Evolutionary conservation across 2,329 filamentous ascomycete genomes (phyloP), one percentile per base, ranked within the genome.

Genomic region (Furcasterigmium furcatum): DNA sequence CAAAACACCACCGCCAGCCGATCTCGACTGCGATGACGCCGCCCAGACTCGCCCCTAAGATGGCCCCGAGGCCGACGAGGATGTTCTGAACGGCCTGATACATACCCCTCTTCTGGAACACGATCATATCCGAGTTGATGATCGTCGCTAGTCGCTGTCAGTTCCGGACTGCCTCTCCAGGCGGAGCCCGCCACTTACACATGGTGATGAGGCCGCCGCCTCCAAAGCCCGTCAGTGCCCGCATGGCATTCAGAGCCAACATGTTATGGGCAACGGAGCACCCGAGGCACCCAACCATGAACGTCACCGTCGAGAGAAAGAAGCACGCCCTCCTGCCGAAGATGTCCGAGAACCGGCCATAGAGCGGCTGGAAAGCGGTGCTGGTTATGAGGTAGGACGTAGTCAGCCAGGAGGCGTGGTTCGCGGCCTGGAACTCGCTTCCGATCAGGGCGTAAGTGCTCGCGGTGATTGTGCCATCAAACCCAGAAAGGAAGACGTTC

Each of bases 131-230:
- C 0, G 80, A 83, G 49, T 84, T 84, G 34, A 77, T 78, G 41
- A 84, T 79, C 48, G 57, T 79, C 49, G 44, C 48, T 45, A 21
- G 14, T 9, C 7, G 7, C 0, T 24, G 40, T 47, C 22, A 51
- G 46, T 24, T 19, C 4, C 7, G 5, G 22, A 5, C 20, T 32
- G n/a, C 2, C 2, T 9, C 9, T 24, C 8, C 3, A 8, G 12
- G 20, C n/a, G n/a, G 7, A 30, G 5, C 1, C 22, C 5, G 35
- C 3, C 4, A 58, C 66, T 51, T 69, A 80, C 80, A 83, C 81
- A 88, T 86, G 0, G 84, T 84, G 64, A 87, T 79, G 82, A n/a
- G n/a, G n/a, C n/a, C n/a, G n/a, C n/a, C 85, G 1, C 84, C 85
- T 1, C 84, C 85, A 44, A 88, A 71, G 0, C 85, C 85, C n/a